Evolutionary conservation across 2,329 filamentous ascomycete genomes (phyloP), one percentile per base, ranked within the genome.

Genomic region (Cladophialophora psammophila): DNA sequence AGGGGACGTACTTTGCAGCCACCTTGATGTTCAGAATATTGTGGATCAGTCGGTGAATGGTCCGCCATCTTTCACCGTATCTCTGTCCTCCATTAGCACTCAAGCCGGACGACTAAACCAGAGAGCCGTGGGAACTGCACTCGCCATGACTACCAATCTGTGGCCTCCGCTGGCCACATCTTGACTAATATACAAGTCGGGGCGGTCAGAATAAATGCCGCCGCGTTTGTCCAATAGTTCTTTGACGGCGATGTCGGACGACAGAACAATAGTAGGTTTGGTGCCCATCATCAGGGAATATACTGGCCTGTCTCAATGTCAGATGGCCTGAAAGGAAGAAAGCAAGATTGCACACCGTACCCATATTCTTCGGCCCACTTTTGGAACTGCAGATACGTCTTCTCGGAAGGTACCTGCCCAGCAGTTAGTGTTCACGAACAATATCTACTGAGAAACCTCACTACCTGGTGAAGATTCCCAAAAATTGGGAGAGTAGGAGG

Each of bases 331-430:
- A 42, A 13, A 42, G 38, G 7, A 15, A 1, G 38, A 26, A 26
- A 26, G 26, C 26, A 26, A 15, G 38, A n/a, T n/a, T 42, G 38
- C 38, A 42, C 26, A 2, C 20, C 7, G 4, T 32, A 66, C 50
- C 84, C 81, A 55, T 86, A 86, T 71, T 85, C 76, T 5, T 81
- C 70, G 0, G 84, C 82, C 85, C 85, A 87, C 72, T 83, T 81
- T 40, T 83, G 74, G 60, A 85, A 84, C 58, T 85, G 81, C 0
- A 82, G 67, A 64, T 85, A 80, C 0, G 72, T 71, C 18, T 82
- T 75, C 8, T 76, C 61, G 2, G 73, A 75, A 0, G 83, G 83
- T 72, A 86, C 82, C 71, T 53, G 9, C 18, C 7, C n/a, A 32
- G 31, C 36, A n/a, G 2, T n/a, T 12, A 36, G 34, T 56, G 4